Base-by-base conservation (phyloP, 805 yeast species). In the Geotrichum ghanense region DNA sequence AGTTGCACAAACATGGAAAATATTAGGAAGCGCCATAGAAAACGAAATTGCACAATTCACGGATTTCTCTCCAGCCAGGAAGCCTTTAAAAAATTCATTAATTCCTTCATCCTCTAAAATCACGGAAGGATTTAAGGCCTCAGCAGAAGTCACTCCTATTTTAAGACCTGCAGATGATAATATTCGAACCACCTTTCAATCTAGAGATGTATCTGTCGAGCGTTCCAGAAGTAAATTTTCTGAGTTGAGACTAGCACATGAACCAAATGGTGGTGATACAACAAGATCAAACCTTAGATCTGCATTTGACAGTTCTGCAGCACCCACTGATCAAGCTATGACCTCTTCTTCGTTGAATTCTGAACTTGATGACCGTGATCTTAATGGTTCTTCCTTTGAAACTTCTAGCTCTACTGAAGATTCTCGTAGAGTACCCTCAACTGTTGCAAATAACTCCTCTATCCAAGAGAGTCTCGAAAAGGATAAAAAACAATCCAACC, bases 1-100 rank as follows among this genome's bases (percentile, higher is more conserved):
- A 48, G 83, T 78, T 46, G 68, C 79, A 46, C 84, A 78, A 55
- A 71, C 77, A 0, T 81, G 88, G 88, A 62, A 71, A 49, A 69
- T 79, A 2, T 61, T 81, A 3, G 73, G 74, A 12, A 74, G 73
- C 26, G 65, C 78, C 23, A 60, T 79, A 3, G 58, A 62, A 1
- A 64, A 71, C 62, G 65, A 60, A 39, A 19, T 51, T 31, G 22
- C 23, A n/a, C 27, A 46, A 20, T 54, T 50, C 10, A 16, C 20
- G n/a, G 22, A 16, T 3, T 22, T 20, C n/a, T 27, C 47, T 19
- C 41, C 35, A 2, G 14, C 27, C 14, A 31, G 16, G 16, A 16
- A 31, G 16, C 37, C 37, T 31, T 16, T 31, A 6, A 31, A n/a
- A 10, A 40, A 22, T 3, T 14, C 19, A 12, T 6, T 25, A 5